Evolutionary conservation across 345 rosid genomes (phyloP).

Genomic region (Erodium maritimum): DNA sequence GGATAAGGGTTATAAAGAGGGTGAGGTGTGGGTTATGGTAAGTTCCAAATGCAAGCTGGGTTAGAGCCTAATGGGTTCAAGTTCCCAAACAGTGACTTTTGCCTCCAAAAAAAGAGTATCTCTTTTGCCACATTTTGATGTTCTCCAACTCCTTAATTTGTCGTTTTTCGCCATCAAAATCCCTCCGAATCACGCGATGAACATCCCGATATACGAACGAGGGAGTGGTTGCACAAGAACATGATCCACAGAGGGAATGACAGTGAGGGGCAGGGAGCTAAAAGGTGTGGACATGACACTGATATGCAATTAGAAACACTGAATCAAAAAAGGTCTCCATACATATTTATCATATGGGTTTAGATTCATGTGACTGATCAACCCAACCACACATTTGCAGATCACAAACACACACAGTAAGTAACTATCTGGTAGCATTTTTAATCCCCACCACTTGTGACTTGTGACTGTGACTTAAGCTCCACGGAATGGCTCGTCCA

Average conservation of each 20-base stretch:
- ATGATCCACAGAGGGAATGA: neutral
- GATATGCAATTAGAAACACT: neutral
- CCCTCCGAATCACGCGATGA: neutral
- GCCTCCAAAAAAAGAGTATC: neutral
- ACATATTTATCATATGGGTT: neutral
- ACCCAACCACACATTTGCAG: neutral
- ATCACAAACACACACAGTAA: too few relatives aligned
- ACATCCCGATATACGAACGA: neutral
- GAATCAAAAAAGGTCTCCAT: neutral
- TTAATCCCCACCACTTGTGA: too few relatives aligned
- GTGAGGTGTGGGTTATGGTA: neutral
- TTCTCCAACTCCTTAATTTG: neutral
- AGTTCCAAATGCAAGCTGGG: neutral
- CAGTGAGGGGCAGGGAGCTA: neutral
- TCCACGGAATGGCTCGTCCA: neutral
- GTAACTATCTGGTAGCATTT: too few relatives aligned
- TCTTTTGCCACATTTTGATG: neutral
- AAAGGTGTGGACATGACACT: neutral
- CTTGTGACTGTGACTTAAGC: too few relatives aligned
- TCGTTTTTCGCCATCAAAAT: neutral
- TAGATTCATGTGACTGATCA: neutral
- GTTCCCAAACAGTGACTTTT: neutral
- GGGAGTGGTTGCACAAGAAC: neutral
- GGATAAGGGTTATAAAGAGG: neutral
- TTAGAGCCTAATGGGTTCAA: neutral